Base-by-base conservation (phyloP, 2,329 filamentous ascomycete genomes). In the Colletotrichum spinosum region DNA sequence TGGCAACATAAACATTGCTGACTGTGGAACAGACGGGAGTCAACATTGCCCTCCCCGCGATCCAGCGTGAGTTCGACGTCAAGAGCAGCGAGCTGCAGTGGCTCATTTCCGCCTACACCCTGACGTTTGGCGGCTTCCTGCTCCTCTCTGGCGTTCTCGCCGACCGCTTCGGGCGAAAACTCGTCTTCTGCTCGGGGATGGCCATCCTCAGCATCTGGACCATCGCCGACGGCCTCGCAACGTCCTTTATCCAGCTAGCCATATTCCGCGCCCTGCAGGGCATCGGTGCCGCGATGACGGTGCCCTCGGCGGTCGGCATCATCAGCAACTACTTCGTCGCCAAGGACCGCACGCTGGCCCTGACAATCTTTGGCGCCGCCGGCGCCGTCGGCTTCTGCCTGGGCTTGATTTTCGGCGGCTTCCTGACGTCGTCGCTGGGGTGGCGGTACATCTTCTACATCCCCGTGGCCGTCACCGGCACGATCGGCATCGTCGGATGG, bases 261-360 rank as follows among this genome's bases (percentile, higher is more conserved):
- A 65, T 65, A 11, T 65, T 65, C 56, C 49, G 61, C 11, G 61
- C 61, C 8, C 37, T 65, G 3, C 61, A 65, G 6, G 61, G 61
- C 2, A 55, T 65, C 11, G 61, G 61, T 10, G 61, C 61, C 5
- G 61, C 61, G 94, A 99, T 99, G 96, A 90, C 94, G 65, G 91
- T 91, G 0, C 94, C 95, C 0, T 92, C 92, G 0, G 88, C 90
- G 0, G 79, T 97, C 41, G 90, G 94, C 57, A 83, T 98, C 62
- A 65, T 65, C 56, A 65, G 61, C 61, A 65, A 65, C 56, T 65
- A 65, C 45, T 65, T 65, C 8, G 34, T 65, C 17, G 42, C 61
- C 1, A 55, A 55, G 17, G 61, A 65, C 39, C 56, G 56, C 9
- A 65, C 61, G 8, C 44, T 65, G 1, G 56, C 56, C 3, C 38